Evolutionary conservation across 495 filamentous ascomycete genomes (phyloP), one percentile per base, ranked within the genome.

Genomic region (Penicillium coffeae): DNA sequence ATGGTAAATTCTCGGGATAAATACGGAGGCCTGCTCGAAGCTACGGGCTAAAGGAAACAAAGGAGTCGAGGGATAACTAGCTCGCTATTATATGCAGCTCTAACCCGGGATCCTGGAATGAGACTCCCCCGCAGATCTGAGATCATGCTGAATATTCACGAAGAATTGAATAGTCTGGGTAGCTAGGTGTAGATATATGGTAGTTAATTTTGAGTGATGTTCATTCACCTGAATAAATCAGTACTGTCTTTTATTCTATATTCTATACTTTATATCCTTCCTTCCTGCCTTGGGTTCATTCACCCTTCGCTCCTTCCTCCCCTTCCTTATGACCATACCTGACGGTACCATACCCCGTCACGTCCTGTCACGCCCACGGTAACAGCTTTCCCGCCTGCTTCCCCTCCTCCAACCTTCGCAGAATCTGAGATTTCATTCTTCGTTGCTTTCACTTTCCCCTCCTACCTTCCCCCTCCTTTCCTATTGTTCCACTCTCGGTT

Each of bases 341-440:
- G 20, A 41, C 47, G 30, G 38, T 53, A 54, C 45, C 45, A 44
- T 55, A 58, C 58, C n/a, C 5, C 25, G 25, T 30, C 25, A 30
- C 25, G 25, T 30, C 10, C 25, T 10, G 25, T 30, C 25, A 30
- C 25, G 25, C 25, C 25, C 25, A 30, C 25, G 25, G 25, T 30
- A 30, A 30, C 25, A 30, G 25, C 34, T 38, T 61, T 64, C 58
- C 65, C 69, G 71, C 65, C 73, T 64, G 62, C 64, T 63, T 65
- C 51, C 59, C 56, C 54, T 51, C 47, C 36, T 60, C 57, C 50
- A 54, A 54, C 45, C 51, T 60, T 45, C 47, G 51, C 48, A 52
- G 40, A 55, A 59, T 62, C 46, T 60, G 58, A 65, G 55, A 64
- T 62, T 68, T 69, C 65, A 55, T 71, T 68, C 70, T 72, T 74